Evolutionary conservation across 2,329 filamentous ascomycete species (phyloP).

Genomic region (Erysiphe pulchra): DNA sequence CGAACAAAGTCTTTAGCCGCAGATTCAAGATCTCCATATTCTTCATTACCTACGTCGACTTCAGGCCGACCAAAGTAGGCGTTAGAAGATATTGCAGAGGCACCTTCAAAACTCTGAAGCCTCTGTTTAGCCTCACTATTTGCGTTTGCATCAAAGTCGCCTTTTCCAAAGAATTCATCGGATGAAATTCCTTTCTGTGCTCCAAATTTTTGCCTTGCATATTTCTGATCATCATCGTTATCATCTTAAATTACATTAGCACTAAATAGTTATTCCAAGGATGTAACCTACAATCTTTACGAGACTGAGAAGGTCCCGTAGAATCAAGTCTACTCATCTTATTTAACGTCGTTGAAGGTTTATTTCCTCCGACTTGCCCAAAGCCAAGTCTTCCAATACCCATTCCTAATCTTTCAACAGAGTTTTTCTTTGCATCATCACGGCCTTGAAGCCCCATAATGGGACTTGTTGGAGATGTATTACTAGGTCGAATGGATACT

Average conservation of each 20-base stretch:
- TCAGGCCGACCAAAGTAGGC: slow-evolving; percentile 92
- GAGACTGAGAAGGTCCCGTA: slow-evolving; percentile 46
- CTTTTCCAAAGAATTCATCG: slow-evolving; percentile 93
- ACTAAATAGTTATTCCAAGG: not conserved
- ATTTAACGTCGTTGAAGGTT: slow-evolving; percentile 14
- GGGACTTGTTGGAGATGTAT: slow-evolving; percentile 50
- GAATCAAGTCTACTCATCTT: slow-evolving; percentile 60
- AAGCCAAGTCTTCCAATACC: slow-evolving; percentile 13
- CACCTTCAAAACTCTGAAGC: slow-evolving; percentile 79
- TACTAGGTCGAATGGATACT: slow-evolving; percentile 3
- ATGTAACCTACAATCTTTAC: slow-evolving; percentile 31
- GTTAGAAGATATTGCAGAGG: slow-evolving; percentile 79
- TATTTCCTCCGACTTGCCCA: slow-evolving; percentile 12
- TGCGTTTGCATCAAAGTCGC: slow-evolving; percentile 52
- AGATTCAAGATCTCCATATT: slow-evolving; percentile 77
- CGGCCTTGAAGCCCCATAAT: slow-evolving; percentile 23
- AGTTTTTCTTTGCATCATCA: slow-evolving; percentile 31
- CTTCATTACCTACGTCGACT: slow-evolving; percentile 44
- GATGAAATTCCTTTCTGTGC: slow-evolving; percentile 87
- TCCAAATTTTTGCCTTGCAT: slow-evolving; percentile 73
- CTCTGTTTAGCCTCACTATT: slow-evolving; percentile 70
- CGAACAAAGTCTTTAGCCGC: slow-evolving; percentile 90
- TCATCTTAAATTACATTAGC: slow-evolving; percentile 29
- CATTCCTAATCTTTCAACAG: slow-evolving; percentile 66
- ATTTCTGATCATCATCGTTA: slow-evolving; percentile 36